phyloP scores from a whole-genome alignment of 2,329 filamentous ascomycete species.

The Phoma sp. region DNA sequence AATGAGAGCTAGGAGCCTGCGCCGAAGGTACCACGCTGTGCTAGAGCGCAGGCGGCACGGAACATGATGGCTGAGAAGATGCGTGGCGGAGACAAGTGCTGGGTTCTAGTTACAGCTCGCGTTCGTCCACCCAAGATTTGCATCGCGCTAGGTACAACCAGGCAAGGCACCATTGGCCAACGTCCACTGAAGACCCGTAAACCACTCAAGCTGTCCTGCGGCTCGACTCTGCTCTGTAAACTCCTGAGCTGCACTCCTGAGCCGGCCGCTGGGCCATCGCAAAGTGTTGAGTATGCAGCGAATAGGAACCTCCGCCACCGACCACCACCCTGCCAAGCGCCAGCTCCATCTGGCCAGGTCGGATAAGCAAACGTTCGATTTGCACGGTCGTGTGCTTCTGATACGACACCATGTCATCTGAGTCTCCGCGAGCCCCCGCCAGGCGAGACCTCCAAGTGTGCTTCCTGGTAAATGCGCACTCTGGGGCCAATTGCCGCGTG shows the following conservation, averaged over 20 bases:
- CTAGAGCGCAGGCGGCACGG: constrained; percentile 37
- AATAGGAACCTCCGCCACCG: constrained; percentile 10
- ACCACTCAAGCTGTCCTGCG: constrained; percentile 21
- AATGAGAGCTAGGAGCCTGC: constrained; percentile 24
- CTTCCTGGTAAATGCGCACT: constrained; percentile 15
- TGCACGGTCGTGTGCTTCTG: constrained; percentile 5
- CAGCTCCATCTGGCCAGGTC: neutral
- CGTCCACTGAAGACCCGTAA: constrained; percentile 9
- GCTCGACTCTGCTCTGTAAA: constrained; percentile 11
- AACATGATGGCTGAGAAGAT: constrained; percentile 32
- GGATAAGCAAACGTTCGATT: constrained; percentile 8
- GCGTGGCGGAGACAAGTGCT: constrained; percentile 28
- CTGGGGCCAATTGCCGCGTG: constrained; percentile 8
- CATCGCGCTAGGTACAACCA: constrained; percentile 24
- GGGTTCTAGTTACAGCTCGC: constrained; percentile 22
- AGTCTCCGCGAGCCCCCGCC: neutral
- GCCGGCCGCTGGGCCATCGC: constrained; percentile 10
- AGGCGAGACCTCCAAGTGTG: constrained; percentile 11
- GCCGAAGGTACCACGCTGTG: constrained; percentile 29
- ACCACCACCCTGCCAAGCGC: constrained; percentile 19
- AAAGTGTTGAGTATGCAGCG: constrained; percentile 12
- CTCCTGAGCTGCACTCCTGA: constrained; percentile 25
- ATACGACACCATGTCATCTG: constrained; percentile 6
- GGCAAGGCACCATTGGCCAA: constrained; percentile 12
- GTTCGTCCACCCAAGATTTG: constrained; percentile 22